Conservation (phyloP, 306 rosid species). For the Cotoneaster glaucophyllus region DNA sequence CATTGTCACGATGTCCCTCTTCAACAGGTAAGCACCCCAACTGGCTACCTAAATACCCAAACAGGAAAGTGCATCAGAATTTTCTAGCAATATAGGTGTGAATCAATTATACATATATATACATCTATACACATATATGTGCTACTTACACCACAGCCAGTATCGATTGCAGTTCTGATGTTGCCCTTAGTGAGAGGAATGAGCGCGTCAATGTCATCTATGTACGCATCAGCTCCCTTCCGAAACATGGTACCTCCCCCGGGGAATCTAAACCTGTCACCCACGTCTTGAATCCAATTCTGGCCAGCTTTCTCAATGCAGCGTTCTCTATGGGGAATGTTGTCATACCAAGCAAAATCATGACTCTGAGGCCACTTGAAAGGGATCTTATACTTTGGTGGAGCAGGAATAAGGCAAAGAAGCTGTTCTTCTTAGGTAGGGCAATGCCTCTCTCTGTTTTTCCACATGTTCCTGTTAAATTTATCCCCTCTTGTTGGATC, state of each 20-base stretch:
- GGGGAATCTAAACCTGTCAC: constrained; percentile 77
- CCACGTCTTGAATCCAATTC: constrained; percentile 94
- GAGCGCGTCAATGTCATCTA: constrained; percentile 72
- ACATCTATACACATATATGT: neutral
- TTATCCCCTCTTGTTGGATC: constrained; percentile 54
- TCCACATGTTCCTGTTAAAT: constrained; percentile 73
- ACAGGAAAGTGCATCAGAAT: constrained; percentile 12
- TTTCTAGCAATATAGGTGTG: neutral
- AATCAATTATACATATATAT: neutral
- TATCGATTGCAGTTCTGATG: constrained; percentile 88
- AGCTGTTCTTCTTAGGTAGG: constrained; percentile 64
- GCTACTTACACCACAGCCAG: constrained; percentile 94
- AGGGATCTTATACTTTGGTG: constrained; percentile 85
- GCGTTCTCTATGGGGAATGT: constrained; percentile 86
- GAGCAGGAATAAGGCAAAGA: constrained; percentile 73
- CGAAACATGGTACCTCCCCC: constrained; percentile 99
- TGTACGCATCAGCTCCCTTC: constrained; percentile 84
- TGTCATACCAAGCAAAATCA: constrained; percentile 88
- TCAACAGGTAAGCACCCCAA: constrained; percentile 89
- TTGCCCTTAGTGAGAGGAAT: constrained; percentile 67
- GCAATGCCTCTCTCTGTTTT: constrained; percentile 87
- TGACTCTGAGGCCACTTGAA: constrained; percentile 94
- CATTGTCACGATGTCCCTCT: constrained; percentile 73
- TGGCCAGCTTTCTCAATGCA: constrained; percentile 91
- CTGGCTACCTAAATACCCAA: constrained; percentile 71